Evolutionary conservation across 441 rosid genomes (phyloP).

Genomic region (Erodium texanum): DNA sequence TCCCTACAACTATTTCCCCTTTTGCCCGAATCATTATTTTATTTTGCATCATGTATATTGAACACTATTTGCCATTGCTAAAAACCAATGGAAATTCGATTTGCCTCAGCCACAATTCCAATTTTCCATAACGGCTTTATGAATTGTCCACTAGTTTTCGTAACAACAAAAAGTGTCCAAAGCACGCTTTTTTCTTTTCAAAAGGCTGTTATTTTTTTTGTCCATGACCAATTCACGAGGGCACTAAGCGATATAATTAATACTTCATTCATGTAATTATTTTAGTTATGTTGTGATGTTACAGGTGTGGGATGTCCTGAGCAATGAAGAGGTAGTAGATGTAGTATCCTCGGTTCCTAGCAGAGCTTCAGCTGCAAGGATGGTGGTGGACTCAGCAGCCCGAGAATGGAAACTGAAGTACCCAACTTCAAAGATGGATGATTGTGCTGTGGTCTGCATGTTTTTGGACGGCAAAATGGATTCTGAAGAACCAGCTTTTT

Average conservation of each 20-base stretch:
- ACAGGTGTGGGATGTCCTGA: slow-evolving; percentile 98
- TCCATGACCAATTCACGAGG: too few relatives aligned
- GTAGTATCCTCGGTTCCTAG: slow-evolving; percentile 71
- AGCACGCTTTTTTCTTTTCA: too few relatives aligned
- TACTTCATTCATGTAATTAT: too few relatives aligned
- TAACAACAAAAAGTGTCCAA: too few relatives aligned
- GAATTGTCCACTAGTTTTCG: too few relatives aligned
- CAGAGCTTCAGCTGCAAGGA: slow-evolving; percentile 77
- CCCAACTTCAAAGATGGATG: slow-evolving; percentile 96
- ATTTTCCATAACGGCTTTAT: too few relatives aligned
- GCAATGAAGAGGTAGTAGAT: slow-evolving; percentile 93
- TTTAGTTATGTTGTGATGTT: slow-evolving; percentile 16
- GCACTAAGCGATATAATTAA: too few relatives aligned
- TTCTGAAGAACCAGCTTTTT: slow-evolving; percentile 70
- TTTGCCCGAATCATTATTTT: neutral
- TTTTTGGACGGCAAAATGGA: slow-evolving; percentile 95
- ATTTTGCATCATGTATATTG: too few relatives aligned
- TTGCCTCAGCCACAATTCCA: too few relatives aligned
- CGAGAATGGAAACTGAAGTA: slow-evolving; percentile 90
- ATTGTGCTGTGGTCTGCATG: slow-evolving; percentile 94
- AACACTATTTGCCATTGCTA: too few relatives aligned
- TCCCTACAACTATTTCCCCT: slow-evolving; percentile 3
- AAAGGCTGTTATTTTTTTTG: too few relatives aligned
- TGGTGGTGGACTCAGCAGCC: slow-evolving; percentile 77
- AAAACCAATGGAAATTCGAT: too few relatives aligned